Evolutionary conservation across 2,329 filamentous ascomycete species (phyloP), one percentile per base, ranked within the genome.

Genomic region (Ophiocordyceps robertsii): DNA sequence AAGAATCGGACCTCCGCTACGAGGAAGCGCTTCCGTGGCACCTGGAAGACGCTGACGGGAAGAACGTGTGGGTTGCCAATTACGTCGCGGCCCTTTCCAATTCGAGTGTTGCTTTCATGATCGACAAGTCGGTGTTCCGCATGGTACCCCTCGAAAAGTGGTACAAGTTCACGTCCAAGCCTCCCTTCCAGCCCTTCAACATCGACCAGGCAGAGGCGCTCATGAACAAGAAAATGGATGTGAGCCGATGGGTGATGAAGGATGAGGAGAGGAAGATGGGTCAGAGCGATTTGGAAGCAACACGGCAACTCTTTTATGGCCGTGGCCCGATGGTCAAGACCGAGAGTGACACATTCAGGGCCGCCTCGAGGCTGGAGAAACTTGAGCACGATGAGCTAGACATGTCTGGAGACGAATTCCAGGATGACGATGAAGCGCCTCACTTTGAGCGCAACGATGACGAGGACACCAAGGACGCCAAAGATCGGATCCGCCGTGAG

Each of bases 1-100:
- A 72, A 67, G 73, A 79, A 44, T 70, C 72, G 0, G 75, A 77
- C 44, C 78, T 77, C 64, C 82, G 89, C 48, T 98, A 96, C 51
- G 92, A 96, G 59, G 92, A 98, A 61, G 87, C 90, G 4, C 69
- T 95, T 40, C 92, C 92, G 6, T 98, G 92, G 92, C 89, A 95
- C 59, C 64, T 98, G 31, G 92, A 98, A 58, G 92, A 98, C 59
- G 93, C 89, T 35, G 90, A 98, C 55, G 87, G 88, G 49, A 95
- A 90, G 60, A 90, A 95, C 53, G 84, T 85, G 3, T 96, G 89
- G 87, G 81, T 92, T 30, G 92, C 89, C 37, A 84, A 81, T 44
- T 95, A 96, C 53, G 84, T 96, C 53, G 83, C 84, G 24, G 85
- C 88, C 16, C 72, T 96, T 32, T 95, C 90, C 0, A 82, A 90